Conservation (phyloP, 148 eudicot genomes). For the Chenopodium berlandieri region DNA sequence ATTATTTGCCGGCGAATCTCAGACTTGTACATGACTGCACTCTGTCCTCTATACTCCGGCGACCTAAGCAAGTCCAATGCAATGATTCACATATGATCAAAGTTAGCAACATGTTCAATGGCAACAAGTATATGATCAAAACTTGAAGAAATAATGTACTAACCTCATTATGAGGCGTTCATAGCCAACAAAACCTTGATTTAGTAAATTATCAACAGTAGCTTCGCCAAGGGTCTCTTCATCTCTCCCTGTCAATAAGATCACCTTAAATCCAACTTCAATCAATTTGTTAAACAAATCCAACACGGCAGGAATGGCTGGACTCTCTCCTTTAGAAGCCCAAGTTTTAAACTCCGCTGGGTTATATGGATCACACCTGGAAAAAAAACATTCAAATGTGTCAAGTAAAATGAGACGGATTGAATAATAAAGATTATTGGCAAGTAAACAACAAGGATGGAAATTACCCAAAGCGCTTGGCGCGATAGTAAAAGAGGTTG, state of each 20-base stretch:
- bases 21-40: slow-evolving; percentile 61
- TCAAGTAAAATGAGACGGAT: too few relatives aligned
- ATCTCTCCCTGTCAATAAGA: slow-evolving; percentile 65
- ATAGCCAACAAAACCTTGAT: slow-evolving; percentile 64
- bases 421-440: too few relatives aligned
- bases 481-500: slow-evolving; percentile 54
- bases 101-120: too few relatives aligned
- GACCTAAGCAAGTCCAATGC: slow-evolving; percentile 5
- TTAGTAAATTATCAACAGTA: slow-evolving; percentile 47
- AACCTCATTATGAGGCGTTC: slow-evolving; percentile 73
- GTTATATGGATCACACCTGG: slow-evolving; percentile 73
- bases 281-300: slow-evolving; percentile 47
- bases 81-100: neutral
- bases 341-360: slow-evolving; percentile 65
- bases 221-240: slow-evolving; percentile 51
- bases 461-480: slow-evolving; percentile 61
- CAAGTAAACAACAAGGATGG: neutral
- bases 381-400: too few relatives aligned
- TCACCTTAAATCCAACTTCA: slow-evolving; percentile 55
- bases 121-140: neutral
- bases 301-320: slow-evolving; percentile 51
- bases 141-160: neutral
- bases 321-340: slow-evolving; percentile 55
- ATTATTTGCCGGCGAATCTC: slow-evolving; percentile 47
- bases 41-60: slow-evolving; percentile 45